A percentile compares a stretch with the other conserved stretches of the same genome.
Evolutionary conservation across 345 rosid genomes (phyloP).

Genomic region (Aquilaria yunnanensis): DNA sequence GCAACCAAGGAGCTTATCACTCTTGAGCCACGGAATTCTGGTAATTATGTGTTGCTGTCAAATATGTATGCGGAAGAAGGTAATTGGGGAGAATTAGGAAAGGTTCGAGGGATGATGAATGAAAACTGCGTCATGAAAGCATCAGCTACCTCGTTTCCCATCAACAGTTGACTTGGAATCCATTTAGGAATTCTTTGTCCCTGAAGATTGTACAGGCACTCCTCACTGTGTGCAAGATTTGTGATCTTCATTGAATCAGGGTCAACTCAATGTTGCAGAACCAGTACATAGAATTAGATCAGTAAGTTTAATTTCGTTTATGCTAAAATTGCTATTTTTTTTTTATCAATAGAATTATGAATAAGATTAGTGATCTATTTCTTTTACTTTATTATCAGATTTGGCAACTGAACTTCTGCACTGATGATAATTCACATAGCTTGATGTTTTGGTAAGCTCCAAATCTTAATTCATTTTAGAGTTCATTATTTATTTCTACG

Average conservation of each 20-base stretch:
- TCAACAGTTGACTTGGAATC: constrained; percentile 20
- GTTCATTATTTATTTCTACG: too few relatives aligned
- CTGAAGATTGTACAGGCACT: background rate
- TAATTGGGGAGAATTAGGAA: constrained; percentile 65
- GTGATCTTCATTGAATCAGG: background rate
- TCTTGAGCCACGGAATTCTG: constrained; percentile 64
- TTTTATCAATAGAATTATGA: too few relatives aligned
- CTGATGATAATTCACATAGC: too few relatives aligned
- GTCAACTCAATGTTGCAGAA: too few relatives aligned
- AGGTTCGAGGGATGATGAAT: constrained; percentile 45
- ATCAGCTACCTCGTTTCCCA: constrained; percentile 19
- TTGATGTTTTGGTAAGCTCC: too few relatives aligned
- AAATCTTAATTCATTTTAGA: too few relatives aligned
- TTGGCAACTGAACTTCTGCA: too few relatives aligned
- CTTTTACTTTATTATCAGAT: too few relatives aligned
- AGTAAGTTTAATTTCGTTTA: too few relatives aligned
- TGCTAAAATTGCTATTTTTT: too few relatives aligned
- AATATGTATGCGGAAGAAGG: constrained; percentile 66
- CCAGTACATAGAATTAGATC: too few relatives aligned
- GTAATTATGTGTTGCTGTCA: constrained; percentile 60
- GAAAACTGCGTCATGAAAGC: constrained; percentile 38
- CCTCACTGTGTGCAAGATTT: background rate
- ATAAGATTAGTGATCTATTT: too few relatives aligned
- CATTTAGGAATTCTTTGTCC: background rate
- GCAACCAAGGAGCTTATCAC: constrained; percentile 45